These are phyloP conservation scores for Cinnamomum micranthum DNA, from an alignment of 164 flowering plant species.

Conservation along the genomic window DNA sequence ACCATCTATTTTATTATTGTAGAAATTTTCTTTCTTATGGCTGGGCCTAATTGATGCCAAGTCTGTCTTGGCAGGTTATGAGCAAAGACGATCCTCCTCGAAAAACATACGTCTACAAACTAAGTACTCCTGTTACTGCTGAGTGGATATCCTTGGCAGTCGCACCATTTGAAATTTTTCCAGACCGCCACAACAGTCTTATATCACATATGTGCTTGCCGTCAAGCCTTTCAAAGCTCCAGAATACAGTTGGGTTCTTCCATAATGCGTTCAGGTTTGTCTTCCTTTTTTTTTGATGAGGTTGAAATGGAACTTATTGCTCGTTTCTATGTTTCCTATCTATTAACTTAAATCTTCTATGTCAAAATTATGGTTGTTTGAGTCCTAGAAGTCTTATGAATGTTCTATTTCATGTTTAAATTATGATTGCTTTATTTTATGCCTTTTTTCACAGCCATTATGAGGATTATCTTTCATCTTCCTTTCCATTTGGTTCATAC, in stretches of 20 bases:
- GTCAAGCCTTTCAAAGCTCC: conserved; percentile 48
- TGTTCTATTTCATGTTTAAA: neutral
- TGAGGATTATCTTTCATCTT: conserved; percentile 72
- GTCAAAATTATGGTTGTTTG: neutral
- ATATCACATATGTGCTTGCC: conserved; percentile 80
- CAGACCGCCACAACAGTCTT: conserved; percentile 53
- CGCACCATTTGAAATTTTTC: conserved; percentile 82
- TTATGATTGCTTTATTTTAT: neutral
- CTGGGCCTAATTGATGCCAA: neutral
- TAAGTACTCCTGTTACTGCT: conserved; percentile 76
- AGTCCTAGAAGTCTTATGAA: neutral
- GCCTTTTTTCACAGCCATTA: conserved; percentile 53
- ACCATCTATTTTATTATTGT: neutral
- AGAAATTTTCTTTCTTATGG: neutral
- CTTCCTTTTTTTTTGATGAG: neutral
- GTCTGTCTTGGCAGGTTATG: conserved; percentile 49
- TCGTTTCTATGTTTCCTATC: neutral
- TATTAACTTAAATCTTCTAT: no score
- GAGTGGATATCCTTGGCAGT: conserved; percentile 80
- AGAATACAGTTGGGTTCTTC: conserved; percentile 75
- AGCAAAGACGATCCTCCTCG: conserved; percentile 86
- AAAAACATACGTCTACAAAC: conserved; percentile 76
- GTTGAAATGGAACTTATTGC: neutral
- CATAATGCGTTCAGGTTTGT: conserved; percentile 77
- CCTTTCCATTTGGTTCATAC: conserved; percentile 97